Conservation (phyloP, 129 eudicot species). For the Flaveria ramosissima region DNA sequence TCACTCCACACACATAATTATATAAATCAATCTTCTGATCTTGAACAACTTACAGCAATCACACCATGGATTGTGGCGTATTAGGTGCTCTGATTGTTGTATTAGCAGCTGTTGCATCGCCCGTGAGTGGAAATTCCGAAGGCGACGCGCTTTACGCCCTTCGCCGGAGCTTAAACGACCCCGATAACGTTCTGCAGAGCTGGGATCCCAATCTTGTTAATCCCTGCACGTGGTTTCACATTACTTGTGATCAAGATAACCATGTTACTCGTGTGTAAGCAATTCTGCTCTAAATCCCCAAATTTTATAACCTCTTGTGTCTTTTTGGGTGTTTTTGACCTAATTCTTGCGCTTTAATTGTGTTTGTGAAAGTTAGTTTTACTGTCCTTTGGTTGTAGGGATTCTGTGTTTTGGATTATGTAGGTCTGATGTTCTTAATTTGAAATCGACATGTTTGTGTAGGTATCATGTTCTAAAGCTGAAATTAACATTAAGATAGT, state of each 20-base stretch:
- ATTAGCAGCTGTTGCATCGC: slow-evolving; percentile 19
- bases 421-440: no score
- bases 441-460: no score
- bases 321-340: background rate
- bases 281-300: background rate
- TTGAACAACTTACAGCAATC: no score
- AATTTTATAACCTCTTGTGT: no score
- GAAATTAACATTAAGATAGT: no score
- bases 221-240: slow-evolving; percentile 94
- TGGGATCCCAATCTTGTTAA: slow-evolving; percentile 90
- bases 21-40: slow-evolving; percentile 14
- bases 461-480: no score
- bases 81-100: slow-evolving; percentile 17
- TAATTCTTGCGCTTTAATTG: background rate
- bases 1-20: background rate
- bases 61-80: slow-evolving; percentile 1
- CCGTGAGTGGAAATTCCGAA: slow-evolving; percentile 60
- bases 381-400: no score
- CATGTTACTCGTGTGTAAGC: slow-evolving; percentile 79
- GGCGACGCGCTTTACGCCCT: slow-evolving; percentile 86
- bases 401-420: no score
- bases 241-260: slow-evolving; percentile 79
- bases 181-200: slow-evolving; percentile 85
- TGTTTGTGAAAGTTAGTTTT: no score
- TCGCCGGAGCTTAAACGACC: slow-evolving; percentile 73